phyloP scores from a whole-genome alignment of 2,329 filamentous ascomycete species.

The Cercospora sesami region DNA sequence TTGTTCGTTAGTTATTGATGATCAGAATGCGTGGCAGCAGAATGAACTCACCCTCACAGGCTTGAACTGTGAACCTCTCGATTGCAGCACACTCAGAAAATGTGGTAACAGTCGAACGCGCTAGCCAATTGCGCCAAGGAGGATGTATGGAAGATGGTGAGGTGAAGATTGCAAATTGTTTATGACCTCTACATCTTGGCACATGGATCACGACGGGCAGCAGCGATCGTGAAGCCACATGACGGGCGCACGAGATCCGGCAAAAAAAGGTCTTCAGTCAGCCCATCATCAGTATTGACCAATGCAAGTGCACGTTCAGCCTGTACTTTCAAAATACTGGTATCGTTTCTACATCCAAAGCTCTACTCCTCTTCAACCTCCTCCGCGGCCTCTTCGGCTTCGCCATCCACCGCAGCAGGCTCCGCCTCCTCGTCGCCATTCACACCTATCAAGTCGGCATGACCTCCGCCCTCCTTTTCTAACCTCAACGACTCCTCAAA shows the following conservation, averaged over 20 bases:
- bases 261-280: no score
- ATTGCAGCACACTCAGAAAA: neutral
- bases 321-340: neutral
- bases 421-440: conserved; percentile 34
- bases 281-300: no score
- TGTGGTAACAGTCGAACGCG: conserved; percentile 3
- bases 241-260: no score
- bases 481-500: conserved; percentile 88
- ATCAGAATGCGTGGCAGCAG: neutral
- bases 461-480: conserved; percentile 67
- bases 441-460: conserved; percentile 44
- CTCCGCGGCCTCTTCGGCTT: conserved; percentile 18
- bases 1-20: neutral
- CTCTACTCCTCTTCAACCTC: conserved; percentile 19
- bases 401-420: conserved; percentile 22
- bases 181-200: no score
- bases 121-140: conserved; percentile 9
- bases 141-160: neutral
- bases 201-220: no score
- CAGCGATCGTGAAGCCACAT: no score
- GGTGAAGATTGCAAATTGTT: no score
- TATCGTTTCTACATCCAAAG: neutral
- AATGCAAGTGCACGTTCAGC: no score
- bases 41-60: neutral
- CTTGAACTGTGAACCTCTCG: conserved; percentile 10